Evolutionary conservation across 2,329 filamentous ascomycete species (phyloP).

Genomic region (Fusarium buharicum): DNA sequence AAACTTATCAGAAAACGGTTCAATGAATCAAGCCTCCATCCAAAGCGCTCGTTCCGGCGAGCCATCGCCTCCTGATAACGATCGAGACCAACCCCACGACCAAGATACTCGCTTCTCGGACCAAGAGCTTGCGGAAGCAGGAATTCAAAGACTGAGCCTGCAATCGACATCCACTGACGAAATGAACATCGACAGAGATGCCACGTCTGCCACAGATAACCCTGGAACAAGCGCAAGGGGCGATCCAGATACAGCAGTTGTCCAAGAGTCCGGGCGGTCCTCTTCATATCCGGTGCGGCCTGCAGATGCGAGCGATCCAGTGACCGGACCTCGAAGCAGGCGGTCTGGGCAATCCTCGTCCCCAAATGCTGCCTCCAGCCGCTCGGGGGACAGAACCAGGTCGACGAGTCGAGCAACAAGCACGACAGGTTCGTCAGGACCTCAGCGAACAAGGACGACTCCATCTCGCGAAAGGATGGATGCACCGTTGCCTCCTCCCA

Average conservation of each 20-base stretch:
- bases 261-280: slow-evolving; percentile 10
- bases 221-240: not conserved
- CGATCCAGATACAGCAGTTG: slow-evolving; percentile 2
- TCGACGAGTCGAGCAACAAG: slow-evolving; percentile 7
- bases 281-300: slow-evolving; percentile 5
- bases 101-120: slow-evolving; percentile 27
- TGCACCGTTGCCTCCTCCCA: slow-evolving; percentile 40
- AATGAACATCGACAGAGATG: slow-evolving; percentile 8
- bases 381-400: not conserved
- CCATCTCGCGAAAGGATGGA: slow-evolving; percentile 46
- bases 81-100: slow-evolving; percentile 13
- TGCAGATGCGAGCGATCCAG: not conserved
- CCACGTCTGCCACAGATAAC: slow-evolving; percentile 4
- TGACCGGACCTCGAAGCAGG: slow-evolving; percentile 8
- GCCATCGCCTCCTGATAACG: slow-evolving; percentile 13
- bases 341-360: slow-evolving; percentile 3
- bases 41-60: slow-evolving; percentile 11
- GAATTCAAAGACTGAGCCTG: not conserved
- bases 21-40: slow-evolving; percentile 42
- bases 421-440: slow-evolving; percentile 8
- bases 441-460: slow-evolving; percentile 31
- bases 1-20: slow-evolving; percentile 43
- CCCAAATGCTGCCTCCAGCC: not conserved
- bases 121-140: slow-evolving; percentile 28
- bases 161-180: slow-evolving; percentile 2